Evolutionary conservation across 164 flowering plant species (phyloP).

Genomic region (Euptelea pleiosperma): DNA sequence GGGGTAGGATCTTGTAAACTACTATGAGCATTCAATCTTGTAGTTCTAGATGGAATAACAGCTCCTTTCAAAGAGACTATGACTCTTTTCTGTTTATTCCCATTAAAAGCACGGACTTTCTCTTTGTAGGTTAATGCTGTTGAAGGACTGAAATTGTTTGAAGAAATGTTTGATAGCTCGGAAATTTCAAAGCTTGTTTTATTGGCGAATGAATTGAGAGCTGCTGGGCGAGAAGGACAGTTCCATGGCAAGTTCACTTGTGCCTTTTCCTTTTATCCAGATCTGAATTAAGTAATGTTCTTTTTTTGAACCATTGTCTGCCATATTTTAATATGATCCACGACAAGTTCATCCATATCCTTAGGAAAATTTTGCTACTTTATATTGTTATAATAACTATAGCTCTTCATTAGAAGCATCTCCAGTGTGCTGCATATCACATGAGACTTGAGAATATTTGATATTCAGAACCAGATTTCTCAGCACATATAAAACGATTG

Average conservation of each 20-base stretch:
- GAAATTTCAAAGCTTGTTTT: constrained; percentile 58
- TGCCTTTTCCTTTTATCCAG: not conserved
- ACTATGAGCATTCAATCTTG: constrained; percentile 3
- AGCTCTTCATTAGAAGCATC: not conserved
- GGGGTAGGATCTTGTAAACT: constrained; percentile 33
- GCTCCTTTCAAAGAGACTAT: not conserved
- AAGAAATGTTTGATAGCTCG: constrained; percentile 43
- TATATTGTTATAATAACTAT: not conserved
- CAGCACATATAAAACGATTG: not conserved
- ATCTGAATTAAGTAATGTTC: not conserved
- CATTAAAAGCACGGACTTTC: not conserved
- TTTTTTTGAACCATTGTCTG: not conserved
- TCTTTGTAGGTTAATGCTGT: constrained; percentile 64
- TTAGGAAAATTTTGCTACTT: too few species aligned
- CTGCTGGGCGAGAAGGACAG: constrained; percentile 70
- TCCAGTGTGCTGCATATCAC: not conserved
- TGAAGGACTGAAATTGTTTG: constrained; percentile 73
- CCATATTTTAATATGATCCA: too few species aligned
- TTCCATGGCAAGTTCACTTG: constrained; percentile 61
- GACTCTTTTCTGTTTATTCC: not conserved
- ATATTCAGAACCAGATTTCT: not conserved
- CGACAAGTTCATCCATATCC: too few species aligned
- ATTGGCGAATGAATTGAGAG: constrained; percentile 71
- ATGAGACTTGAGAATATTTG: not conserved
- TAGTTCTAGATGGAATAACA: constrained; percentile 1